A percentile compares a stretch with the other conserved stretches of the same genome.
Evolutionary conservation across 352 stramenopile genomes (phyloP).

Genomic region (Phytophthora agathidicida): DNA sequence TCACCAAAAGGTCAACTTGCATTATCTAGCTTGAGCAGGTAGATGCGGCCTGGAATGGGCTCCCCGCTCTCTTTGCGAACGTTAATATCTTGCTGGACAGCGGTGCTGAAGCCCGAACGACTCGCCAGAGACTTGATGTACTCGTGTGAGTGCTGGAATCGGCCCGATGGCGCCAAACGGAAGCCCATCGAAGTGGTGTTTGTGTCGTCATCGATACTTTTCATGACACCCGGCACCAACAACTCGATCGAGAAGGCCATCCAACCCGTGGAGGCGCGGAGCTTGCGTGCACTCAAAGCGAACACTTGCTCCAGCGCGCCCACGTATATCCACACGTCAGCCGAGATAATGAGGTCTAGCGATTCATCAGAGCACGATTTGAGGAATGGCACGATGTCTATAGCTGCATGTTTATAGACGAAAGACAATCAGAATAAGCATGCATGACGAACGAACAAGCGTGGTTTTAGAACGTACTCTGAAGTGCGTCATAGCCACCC

Average conservation of each 20-base stretch:
- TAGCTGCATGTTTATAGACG: slow-evolving; percentile 33
- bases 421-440: background rate
- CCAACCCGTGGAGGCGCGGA: slow-evolving; percentile 43
- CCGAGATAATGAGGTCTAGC: slow-evolving; percentile 73
- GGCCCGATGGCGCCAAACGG: slow-evolving; percentile 68
- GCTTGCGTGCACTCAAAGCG: slow-evolving; percentile 45
- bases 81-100: slow-evolving; percentile 44
- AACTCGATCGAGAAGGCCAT: slow-evolving; percentile 80
- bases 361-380: slow-evolving; percentile 39
- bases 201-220: background rate
- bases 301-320: slow-evolving; percentile 73
- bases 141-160: slow-evolving; percentile 76
- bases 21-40: slow-evolving; percentile 14
- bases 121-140: slow-evolving; percentile 59
- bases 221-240: slow-evolving; percentile 13
- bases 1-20: slow-evolving; percentile 1
- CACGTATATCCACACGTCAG: slow-evolving; percentile 91
- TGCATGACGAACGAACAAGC: background rate
- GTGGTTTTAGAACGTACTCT: slow-evolving; percentile 62
- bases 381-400: slow-evolving; percentile 66
- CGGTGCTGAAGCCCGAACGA: slow-evolving; percentile 47
- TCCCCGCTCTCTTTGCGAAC: slow-evolving; percentile 80
- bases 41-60: slow-evolving; percentile 71
- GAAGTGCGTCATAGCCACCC: slow-evolving; percentile 71
- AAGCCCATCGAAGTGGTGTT: slow-evolving; percentile 26